A percentile compares a stretch with the other conserved stretches of the same genome.
These are phyloP conservation scores for Kockiozyma suomiensis DNA, from an alignment of 805 yeast species.

Conservation along the genomic window DNA sequence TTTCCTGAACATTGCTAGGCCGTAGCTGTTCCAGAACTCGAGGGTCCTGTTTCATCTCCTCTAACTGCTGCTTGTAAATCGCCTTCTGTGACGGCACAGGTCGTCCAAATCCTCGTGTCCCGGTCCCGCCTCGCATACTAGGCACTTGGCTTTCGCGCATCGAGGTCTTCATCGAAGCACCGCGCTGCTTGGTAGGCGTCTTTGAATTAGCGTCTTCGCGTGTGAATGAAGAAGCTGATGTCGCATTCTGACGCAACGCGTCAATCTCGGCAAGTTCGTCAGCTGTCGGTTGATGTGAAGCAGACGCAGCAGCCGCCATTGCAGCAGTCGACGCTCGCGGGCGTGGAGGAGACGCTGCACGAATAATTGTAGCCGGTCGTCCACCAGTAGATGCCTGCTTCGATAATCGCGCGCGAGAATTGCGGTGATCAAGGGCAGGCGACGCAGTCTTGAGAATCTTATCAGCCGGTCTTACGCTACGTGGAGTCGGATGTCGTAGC, in stretches of 20 bases:
- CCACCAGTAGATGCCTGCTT: neutral
- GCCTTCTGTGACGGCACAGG: neutral
- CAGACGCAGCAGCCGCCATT: slow-evolving; percentile 8
- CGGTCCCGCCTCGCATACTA: neutral
- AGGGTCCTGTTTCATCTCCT: slow-evolving; percentile 1
- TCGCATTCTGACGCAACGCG: neutral
- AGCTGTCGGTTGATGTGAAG: slow-evolving; percentile 6
- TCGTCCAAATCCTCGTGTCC: slow-evolving; percentile 1
- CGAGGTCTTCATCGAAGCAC: slow-evolving; percentile 9
- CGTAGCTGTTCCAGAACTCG: slow-evolving; percentile 5
- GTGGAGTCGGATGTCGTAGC: slow-evolving; percentile 21
- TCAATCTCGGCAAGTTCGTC: slow-evolving; percentile 9
- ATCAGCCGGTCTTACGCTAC: neutral
- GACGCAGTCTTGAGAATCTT: slow-evolving; percentile 10
- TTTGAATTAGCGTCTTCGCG: slow-evolving; percentile 3
- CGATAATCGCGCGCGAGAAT: neutral
- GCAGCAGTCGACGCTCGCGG: neutral
- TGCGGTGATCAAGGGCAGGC: neutral
- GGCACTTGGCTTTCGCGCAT: slow-evolving; percentile 11
- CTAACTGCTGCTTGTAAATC: neutral
- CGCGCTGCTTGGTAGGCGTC: slow-evolving; percentile 3
- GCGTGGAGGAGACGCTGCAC: slow-evolving; percentile 1
- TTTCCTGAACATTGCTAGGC: neutral
- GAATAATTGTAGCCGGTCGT: neutral
- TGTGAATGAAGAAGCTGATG: slow-evolving; percentile 20